Evolutionary conservation across 192 early-diverging fungal species (phyloP).

Genomic region (Coemansia sp.): DNA sequence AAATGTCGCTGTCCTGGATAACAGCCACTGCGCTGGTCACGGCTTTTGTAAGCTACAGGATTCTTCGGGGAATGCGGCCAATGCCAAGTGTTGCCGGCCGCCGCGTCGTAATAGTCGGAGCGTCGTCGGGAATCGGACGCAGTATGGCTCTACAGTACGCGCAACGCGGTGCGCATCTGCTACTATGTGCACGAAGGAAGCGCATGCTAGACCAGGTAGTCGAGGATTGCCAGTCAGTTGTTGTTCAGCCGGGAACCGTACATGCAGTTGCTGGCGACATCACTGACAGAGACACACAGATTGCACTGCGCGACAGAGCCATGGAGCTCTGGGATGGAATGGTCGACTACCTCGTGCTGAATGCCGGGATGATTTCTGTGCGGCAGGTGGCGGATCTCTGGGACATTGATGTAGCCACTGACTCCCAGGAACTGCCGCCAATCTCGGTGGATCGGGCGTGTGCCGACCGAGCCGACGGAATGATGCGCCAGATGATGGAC

Average conservation of each 20-base stretch:
- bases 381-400: slow-evolving; percentile 64
- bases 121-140: slow-evolving; percentile 75
- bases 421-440: slow-evolving; percentile 2
- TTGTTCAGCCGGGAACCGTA: neutral
- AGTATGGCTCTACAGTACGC: slow-evolving; percentile 70
- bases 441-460: slow-evolving; percentile 6
- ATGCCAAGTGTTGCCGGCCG: slow-evolving; percentile 26
- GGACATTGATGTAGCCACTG: slow-evolving; percentile 24
- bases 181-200: slow-evolving; percentile 66
- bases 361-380: slow-evolving; percentile 76
- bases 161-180: slow-evolving; percentile 57
- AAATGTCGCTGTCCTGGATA: slow-evolving; percentile 21
- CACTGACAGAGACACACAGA: slow-evolving; percentile 56
- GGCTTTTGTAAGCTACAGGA: slow-evolving; percentile 3
- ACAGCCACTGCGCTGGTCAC: slow-evolving; percentile 1
- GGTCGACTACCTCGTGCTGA: slow-evolving; percentile 72
- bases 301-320: slow-evolving; percentile 35
- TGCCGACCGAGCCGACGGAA: slow-evolving; percentile 32
- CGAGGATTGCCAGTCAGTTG: slow-evolving; percentile 49
- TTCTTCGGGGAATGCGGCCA: slow-evolving; percentile 11
- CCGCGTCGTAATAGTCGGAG: slow-evolving; percentile 72
- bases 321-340: slow-evolving; percentile 26
- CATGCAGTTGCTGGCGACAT: slow-evolving; percentile 60
- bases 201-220: slow-evolving; percentile 55
- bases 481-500: slow-evolving; percentile 54